Evolutionary conservation across 257 asterid genomes (phyloP), one percentile per base, ranked within the genome.

Genomic region (Jasminum sambac): DNA sequence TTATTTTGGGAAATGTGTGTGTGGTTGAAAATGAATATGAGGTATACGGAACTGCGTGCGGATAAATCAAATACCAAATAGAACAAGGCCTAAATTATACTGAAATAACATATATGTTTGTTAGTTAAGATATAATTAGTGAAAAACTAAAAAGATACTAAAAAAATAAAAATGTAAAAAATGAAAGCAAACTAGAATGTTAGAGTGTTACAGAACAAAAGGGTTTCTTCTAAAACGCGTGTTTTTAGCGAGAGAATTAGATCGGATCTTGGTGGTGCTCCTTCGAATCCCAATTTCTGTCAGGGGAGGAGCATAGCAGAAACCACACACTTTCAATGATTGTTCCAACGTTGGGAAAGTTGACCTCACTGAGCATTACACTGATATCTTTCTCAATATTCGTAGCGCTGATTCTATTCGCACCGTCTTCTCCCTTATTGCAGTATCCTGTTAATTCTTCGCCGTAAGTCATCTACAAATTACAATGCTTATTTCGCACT

Each of bases 401-500:
- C 52, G 68, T 87, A 41, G 82, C 80, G 77, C 80, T 88, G 37
- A 14, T 86, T 72, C 70, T 83, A 2, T 81, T 86, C 68, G 73
- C 96, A 13, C 87, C 94, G 26, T 80, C 86, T 70, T 72, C 78
- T 48, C 85, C 86, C 41, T 81, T 85, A 63, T 78, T 76, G 8
- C 79, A 59, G 12, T 37, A 74, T 11, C 73, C 80, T 44, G 66
- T 72, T 52, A 21, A 9, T 74, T 78, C 87, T 74, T 75, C 84
- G 14, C 63, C 19, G 97, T 94, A 73, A 82, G 95, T 83, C 39
- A 5, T n/a, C 39, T 57, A 23, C 4, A n/a, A n/a, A n/a, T n/a
- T n/a, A n/a, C 41, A 6, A 38, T 30, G 36, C 36, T 40, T 42
- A 42, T 40, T 26, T 55, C 11, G 8, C 21, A 8, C 23, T 25